These are phyloP conservation scores for Ophiostoma sp. DNA, from an alignment of 2,329 filamentous ascomycete genomes.

Conservation along the genomic window DNA sequence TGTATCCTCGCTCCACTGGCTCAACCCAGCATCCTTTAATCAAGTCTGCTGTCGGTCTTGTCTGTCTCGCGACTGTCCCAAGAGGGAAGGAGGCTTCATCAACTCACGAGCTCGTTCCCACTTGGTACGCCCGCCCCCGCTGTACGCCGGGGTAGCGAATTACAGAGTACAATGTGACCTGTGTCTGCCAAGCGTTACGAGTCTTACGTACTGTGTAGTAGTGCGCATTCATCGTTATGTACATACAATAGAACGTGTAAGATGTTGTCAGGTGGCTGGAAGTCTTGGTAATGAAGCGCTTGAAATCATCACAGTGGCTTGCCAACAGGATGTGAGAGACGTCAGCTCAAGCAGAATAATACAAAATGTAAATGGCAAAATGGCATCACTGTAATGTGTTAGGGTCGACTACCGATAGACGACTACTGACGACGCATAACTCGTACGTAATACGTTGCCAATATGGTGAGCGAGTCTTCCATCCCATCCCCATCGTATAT, in stretches of 20 bases:
- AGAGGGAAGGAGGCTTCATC: conserved; percentile 7
- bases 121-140: conserved; percentile 1
- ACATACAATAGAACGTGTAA: too few relatives aligned
- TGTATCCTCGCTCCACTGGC: background rate
- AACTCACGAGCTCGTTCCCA: conserved; percentile 1
- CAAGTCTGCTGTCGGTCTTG: background rate
- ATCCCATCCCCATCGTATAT: background rate
- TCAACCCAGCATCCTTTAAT: background rate
- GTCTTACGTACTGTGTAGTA: too few relatives aligned
- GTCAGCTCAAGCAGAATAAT: background rate
- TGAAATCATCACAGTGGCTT: too few relatives aligned
- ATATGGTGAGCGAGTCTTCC: background rate
- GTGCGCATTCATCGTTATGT: too few relatives aligned
- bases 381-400: too few relatives aligned
- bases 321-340: background rate
- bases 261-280: too few relatives aligned
- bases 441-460: background rate
- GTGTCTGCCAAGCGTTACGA: background rate
- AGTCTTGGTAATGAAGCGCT: too few relatives aligned
- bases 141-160: conserved; percentile 1
- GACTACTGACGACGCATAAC: background rate
- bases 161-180: background rate
- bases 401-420: background rate
- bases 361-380: background rate
- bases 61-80: conserved; percentile 4